phyloP scores from a whole-genome alignment of 1,139 yeast genomes.

The Debaryomyces subglobosus region DNA sequence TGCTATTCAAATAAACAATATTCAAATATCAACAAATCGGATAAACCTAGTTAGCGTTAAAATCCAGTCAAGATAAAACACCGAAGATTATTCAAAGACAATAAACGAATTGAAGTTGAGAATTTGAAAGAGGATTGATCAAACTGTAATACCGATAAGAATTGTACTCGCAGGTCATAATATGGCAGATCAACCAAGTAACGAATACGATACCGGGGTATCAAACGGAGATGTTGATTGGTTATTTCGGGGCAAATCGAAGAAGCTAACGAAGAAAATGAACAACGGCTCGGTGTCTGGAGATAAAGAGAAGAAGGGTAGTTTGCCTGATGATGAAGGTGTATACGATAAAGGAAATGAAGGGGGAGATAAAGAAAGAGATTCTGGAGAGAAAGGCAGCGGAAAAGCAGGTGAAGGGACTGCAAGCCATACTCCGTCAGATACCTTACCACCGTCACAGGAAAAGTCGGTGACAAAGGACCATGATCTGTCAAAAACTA shows the following conservation, averaged over 20 bases:
- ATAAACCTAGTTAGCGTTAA: background rate
- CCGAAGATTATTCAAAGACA: background rate
- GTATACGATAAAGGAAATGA: background rate
- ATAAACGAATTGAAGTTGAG: background rate
- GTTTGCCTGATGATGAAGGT: background rate
- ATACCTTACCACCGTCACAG: background rate
- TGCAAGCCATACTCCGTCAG: background rate
- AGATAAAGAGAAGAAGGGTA: background rate
- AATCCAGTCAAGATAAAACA: background rate
- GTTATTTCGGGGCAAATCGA: constrained; percentile 68
- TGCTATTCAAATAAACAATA: background rate
- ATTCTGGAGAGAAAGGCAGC: background rate
- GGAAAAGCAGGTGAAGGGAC: background rate
- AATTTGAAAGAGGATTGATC: background rate
- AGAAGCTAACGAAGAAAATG: constrained; percentile 53
- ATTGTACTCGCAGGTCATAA: background rate
- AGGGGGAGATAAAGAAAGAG: background rate
- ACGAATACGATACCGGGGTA: constrained; percentile 51
- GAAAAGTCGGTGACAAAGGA: background rate
- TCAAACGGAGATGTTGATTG: constrained; percentile 77
- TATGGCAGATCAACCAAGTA: constrained; percentile 4
- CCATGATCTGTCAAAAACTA: constrained; percentile 11
- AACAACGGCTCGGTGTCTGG: constrained; percentile 12
- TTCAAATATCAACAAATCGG: background rate
- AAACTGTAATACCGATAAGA: background rate